Evolutionary conservation across 345 rosid species (phyloP), one percentile per base, ranked within the genome.

Genomic region (Linum trigynum): DNA sequence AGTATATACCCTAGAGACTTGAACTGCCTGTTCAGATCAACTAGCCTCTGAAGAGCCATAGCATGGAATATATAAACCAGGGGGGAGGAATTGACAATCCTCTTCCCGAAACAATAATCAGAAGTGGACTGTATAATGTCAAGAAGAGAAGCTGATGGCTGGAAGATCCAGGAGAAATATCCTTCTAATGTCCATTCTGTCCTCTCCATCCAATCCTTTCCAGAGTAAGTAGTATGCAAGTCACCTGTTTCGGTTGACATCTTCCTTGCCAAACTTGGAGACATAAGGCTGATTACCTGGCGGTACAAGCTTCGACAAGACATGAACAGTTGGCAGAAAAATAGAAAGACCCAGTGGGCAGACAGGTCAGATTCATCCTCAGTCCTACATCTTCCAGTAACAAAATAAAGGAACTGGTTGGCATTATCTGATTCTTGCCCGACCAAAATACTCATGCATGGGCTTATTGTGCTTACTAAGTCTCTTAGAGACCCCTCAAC

Each of bases 31-130:
- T 87, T 90, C 86, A 94, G 69, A 81, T 94, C 97, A 72, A 69
- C 84, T 71, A 90, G 91, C 78, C 96, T 85, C 82, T 88, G 97
- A 74, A 94, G 74, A 70, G 83, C 80, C 76, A 86, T 79, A 66
- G 75, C 76, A 61, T 79, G 83, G 69, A 90, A 74, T 67, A 78
- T 61, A 77, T 80, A 88, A 57, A 85, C 70, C 66, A 90, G 73
- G 67, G 77, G 71, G 74, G 74, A 83, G 73, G 80, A 84, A 69
- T 81, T 79, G 63, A 72, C 74, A 80, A 64, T 61, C 38, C 78
- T 69, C 58, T 74, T 83, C 63, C 75, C 72, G 55, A 82, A 72
- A 72, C 71, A 88, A 58, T 71, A 39, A 62, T 76, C 69, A 39
- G 82, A 85, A 72, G 85, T 64, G 63, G 78, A 83, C 43, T 78